Evolutionary conservation across 73 alveolate genomes (phyloP).

Genomic region (Blepharisma japonicum): DNA sequence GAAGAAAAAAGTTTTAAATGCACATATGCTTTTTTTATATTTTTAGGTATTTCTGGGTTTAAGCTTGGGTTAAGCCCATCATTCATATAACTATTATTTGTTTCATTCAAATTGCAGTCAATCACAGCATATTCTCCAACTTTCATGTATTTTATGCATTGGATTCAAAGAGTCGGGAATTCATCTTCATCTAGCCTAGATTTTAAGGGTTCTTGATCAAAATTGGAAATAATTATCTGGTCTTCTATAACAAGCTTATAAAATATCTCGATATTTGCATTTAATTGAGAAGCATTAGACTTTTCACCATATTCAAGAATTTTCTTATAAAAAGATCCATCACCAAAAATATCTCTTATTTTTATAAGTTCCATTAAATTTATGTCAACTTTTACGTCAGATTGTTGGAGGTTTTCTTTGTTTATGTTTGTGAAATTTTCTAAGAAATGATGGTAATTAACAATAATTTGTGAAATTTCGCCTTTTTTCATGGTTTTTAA

Average conservation of each 20-base stretch:
- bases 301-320: not conserved
- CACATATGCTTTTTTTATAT: too few relatives aligned
- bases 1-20: too few relatives aligned
- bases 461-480: conserved; percentile 10
- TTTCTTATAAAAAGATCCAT: conserved; percentile 15
- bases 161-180: conserved; percentile 6
- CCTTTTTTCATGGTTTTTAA: conserved; percentile 4
- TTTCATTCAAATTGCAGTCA: not conserved
- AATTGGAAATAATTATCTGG: not conserved
- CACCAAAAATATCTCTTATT: not conserved
- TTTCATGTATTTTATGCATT: conserved; percentile 9
- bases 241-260: not conserved
- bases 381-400: not conserved
- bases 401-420: not conserved
- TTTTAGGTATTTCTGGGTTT: not conserved
- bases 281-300: not conserved
- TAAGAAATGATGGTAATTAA: not conserved
- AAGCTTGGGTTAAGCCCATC: not conserved
- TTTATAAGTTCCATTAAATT: not conserved
- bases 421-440: not conserved
- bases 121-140: not conserved
- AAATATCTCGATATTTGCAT: not conserved
- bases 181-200: not conserved
- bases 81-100: not conserved
- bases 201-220: not conserved